Conservation (phyloP, 805 yeast species). For the Huiozyma naganishii region DNA sequence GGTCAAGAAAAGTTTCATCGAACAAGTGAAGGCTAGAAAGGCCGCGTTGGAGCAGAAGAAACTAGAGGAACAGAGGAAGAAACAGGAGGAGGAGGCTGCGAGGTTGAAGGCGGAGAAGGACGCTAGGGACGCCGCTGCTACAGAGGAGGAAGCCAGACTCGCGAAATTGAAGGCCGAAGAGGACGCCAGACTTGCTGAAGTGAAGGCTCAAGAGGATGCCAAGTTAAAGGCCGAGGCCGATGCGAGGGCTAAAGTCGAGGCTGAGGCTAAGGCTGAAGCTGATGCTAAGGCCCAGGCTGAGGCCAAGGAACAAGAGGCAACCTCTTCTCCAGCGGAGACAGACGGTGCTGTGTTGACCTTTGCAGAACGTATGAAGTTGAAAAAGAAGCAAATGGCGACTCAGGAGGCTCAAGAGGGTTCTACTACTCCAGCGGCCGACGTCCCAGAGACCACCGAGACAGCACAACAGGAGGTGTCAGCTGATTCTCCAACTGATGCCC, state of each 20-base stretch:
- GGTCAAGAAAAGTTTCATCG: conserved; percentile 20
- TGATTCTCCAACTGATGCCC: background rate
- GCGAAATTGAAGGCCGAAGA: conserved; percentile 1
- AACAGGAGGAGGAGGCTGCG: conserved; percentile 2
- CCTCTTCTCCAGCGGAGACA: background rate
- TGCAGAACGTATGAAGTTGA: conserved; percentile 19
- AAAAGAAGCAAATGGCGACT: conserved; percentile 10
- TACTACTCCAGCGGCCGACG: conserved; percentile 3
- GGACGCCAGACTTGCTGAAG: conserved; percentile 3
- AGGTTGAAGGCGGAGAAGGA: background rate
- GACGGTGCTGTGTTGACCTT: conserved; percentile 11
- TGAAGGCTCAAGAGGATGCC: background rate
- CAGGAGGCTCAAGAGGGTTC: conserved; percentile 1
- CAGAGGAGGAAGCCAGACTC: background rate
- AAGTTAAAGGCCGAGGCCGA: background rate
- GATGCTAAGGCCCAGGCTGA: conserved; percentile 4
- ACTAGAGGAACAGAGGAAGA: conserved; percentile 6
- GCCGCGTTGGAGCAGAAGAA: conserved; percentile 23
- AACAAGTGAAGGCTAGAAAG: conserved; percentile 22
- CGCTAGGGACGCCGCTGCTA: conserved; percentile 1
- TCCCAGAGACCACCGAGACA: conserved; percentile 3
- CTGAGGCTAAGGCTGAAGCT: background rate
- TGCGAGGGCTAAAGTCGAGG: background rate
- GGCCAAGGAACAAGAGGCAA: conserved; percentile 1
- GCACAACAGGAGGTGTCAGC: background rate